Evolutionary conservation across 805 yeast genomes (phyloP).

Genomic region (Candida easanensis): DNA sequence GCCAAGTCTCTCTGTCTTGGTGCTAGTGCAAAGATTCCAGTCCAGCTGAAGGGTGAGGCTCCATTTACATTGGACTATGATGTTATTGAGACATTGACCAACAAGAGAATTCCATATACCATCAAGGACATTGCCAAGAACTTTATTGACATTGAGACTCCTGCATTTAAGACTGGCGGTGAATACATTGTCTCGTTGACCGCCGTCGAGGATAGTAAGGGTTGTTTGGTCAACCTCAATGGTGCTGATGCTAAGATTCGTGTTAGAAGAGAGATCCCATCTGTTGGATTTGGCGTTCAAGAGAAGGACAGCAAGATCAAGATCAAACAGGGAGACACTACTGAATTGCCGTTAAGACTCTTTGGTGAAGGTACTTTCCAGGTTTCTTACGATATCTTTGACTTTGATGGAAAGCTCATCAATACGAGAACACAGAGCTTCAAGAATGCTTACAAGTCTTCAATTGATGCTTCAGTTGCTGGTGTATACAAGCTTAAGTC

Average conservation of each 20-base stretch:
- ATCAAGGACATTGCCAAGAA: conserved; percentile 39
- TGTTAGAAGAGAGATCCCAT: conserved; percentile 71
- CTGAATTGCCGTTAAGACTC: conserved; percentile 57
- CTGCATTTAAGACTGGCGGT: conserved; percentile 64
- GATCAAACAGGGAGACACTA: conserved; percentile 60
- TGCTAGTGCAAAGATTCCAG: conserved; percentile 44
- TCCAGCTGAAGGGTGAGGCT: conserved; percentile 70
- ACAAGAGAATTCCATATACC: conserved; percentile 42
- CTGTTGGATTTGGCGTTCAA: conserved; percentile 42
- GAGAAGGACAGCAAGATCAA: conserved; percentile 36
- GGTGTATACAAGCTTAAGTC: conserved; percentile 47
- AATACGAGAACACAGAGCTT: conserved; percentile 21
- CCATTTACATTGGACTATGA: conserved; percentile 76
- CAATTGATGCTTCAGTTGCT: conserved; percentile 36
- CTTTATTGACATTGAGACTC: conserved; percentile 46
- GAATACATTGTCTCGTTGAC: conserved; percentile 61
- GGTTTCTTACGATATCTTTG: conserved; percentile 33
- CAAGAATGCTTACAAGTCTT: conserved; percentile 29
- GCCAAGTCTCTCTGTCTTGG: conserved; percentile 42
- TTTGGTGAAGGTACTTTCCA: conserved; percentile 56
- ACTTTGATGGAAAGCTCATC: conserved; percentile 27
- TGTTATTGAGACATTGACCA: conserved; percentile 53
- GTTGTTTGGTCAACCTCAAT: conserved; percentile 71
- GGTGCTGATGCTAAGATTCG: conserved; percentile 61
- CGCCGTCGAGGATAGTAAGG: conserved; percentile 69